Evolutionary conservation across 805 yeast species (phyloP), one percentile per base, ranked within the genome.

Genomic region (Lachancea fermentati): DNA sequence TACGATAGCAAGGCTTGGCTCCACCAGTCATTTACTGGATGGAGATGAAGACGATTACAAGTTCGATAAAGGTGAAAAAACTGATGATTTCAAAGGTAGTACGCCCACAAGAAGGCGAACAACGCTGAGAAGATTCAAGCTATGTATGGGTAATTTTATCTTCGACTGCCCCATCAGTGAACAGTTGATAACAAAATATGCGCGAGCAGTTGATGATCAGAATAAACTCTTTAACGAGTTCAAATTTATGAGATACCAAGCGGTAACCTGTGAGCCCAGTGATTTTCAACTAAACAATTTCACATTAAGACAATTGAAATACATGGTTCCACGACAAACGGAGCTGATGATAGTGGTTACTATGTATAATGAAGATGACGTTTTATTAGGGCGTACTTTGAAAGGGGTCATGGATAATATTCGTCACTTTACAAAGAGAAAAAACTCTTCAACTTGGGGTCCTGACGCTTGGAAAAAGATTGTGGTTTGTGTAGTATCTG

Each of bases 391-490:
- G 2, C 69, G 91, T 52, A 89, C 97, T 4, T 69, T 91, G 49
- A 85, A 85, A 57, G 97, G 97, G 50, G 85, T 87, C 9, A 86
- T 91, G 67, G 85, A 85, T 43, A 91, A 93, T 60, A 82, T 91
- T 48, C 72, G 78, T 47, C 81, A 88, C 59, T 70, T 93, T 55
- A 71, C 76, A 33, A 73, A 79, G 38, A 73, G 84, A 45, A 70
- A 80, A 24, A 73, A 79, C 46, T 77, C 85, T 1, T 73, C 76
- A 11, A 73, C 79, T 1, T 91, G 98, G 98, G 97, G 97, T n/a
- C 78, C 78, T 32, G 95, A 86, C 43, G 79, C 95, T 0, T 91
- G 97, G 97, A 87, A 89, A 52, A 91, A 87, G 55, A 79, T 91
- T 25, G 96, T 87, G 8, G 93, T 93, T 14, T 78, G 86, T 50